phyloP scores from a whole-genome alignment of 1,284 basidiomycete genomes.

The Moesziomyces parantarcticus region DNA sequence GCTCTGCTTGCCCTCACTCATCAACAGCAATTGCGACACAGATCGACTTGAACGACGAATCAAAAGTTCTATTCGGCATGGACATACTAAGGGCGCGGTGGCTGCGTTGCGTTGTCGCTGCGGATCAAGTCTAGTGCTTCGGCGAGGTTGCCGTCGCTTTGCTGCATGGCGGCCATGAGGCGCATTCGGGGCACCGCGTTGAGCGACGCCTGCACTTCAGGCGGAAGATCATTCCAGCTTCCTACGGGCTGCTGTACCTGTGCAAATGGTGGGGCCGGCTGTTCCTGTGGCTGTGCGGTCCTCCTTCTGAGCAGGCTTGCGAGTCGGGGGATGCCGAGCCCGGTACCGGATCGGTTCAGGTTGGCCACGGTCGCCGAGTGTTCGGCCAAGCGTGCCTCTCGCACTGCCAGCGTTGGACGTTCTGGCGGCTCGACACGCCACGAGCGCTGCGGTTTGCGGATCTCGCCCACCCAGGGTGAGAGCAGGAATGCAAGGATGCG shows the following conservation, averaged over 20 bases:
- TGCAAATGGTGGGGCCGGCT: neutral
- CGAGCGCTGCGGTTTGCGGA: constrained; percentile 16
- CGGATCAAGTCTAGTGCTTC: neutral
- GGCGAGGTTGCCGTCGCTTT: constrained; percentile 4
- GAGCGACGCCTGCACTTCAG: constrained; percentile 2
- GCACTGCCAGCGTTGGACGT: constrained; percentile 13
- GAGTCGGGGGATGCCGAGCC: constrained; percentile 11
- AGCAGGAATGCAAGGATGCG: constrained; percentile 7
- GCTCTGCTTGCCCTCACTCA: too few species aligned
- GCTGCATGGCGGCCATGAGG: constrained; percentile 6
- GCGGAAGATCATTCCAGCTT: constrained; percentile 21
- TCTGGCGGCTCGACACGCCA: constrained; percentile 29
- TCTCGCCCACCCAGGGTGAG: constrained; percentile 19
- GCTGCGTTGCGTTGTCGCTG: neutral
- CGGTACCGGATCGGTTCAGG: neutral
- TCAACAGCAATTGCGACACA: too few species aligned
- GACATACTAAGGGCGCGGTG: too few species aligned
- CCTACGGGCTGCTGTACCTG: neutral
- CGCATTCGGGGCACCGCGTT: neutral
- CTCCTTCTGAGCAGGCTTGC: constrained; percentile 24
- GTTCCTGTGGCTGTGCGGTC: neutral
- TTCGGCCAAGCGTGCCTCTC: constrained; percentile 27
- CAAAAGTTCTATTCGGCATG: too few species aligned
- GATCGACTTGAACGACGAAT: too few species aligned
- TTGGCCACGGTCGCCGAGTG: constrained; percentile 17